These are phyloP conservation scores for Claviceps arundinis DNA, from an alignment of 2,329 filamentous ascomycete species.

Conservation along the genomic window DNA sequence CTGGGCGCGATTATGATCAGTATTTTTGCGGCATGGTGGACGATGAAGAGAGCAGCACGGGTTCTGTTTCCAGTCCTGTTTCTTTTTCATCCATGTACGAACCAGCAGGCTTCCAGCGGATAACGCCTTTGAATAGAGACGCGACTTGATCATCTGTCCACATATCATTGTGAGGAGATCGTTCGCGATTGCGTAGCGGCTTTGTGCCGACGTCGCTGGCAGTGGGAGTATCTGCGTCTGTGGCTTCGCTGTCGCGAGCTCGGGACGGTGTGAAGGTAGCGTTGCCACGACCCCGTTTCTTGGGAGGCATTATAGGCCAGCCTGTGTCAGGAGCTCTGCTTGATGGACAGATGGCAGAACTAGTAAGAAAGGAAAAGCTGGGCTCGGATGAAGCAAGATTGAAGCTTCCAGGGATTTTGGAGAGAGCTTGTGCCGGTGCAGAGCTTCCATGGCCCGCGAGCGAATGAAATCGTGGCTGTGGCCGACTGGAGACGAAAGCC, in stretches of 20 bases:
- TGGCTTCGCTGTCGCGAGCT: slow-evolving; percentile 43
- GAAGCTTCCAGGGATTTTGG: background rate
- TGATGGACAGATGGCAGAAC: background rate
- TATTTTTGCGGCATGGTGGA: background rate
- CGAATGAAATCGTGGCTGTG: background rate
- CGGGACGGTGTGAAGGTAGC: slow-evolving; percentile 44
- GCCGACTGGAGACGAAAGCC: background rate
- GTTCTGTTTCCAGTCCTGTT: background rate
- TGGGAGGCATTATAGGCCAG: slow-evolving; percentile 47
- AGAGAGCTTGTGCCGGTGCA: background rate
- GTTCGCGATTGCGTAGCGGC: slow-evolving; percentile 10
- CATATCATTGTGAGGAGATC: slow-evolving; percentile 40
- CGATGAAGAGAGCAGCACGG: background rate
- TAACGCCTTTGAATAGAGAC: slow-evolving; percentile 82
- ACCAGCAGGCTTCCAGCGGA: slow-evolving; percentile 95
- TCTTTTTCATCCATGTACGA: slow-evolving; percentile 7
- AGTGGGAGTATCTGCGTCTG: slow-evolving; percentile 45
- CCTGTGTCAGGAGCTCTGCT: background rate
- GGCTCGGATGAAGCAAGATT: background rate
- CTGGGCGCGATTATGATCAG: slow-evolving; percentile 24
- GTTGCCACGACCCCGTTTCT: slow-evolving; percentile 49
- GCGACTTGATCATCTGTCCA: slow-evolving; percentile 97
- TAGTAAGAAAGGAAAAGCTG: background rate
- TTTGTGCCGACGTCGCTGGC: slow-evolving; percentile 33
- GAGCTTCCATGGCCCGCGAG: background rate